Base-by-base conservation (phyloP, 805 yeast genomes). In the Metschnikowia vanudenii region DNA sequence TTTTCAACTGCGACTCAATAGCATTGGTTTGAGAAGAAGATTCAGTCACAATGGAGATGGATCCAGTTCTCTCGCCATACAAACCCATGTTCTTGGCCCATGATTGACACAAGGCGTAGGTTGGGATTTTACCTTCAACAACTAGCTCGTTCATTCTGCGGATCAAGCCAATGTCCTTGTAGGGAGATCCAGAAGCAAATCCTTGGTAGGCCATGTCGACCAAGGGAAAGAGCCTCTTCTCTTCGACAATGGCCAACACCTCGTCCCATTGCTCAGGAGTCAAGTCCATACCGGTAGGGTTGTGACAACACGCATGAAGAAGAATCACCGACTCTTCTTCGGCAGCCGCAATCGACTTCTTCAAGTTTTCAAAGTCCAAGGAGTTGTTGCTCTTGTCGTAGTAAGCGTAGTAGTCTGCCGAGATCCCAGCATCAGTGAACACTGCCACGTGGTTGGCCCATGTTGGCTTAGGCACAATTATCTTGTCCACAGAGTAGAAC, bases 141-240 rank as follows among this genome's bases (percentile, higher is more conserved):
- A 73, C 76, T 62, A 69, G 65, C 50, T 63, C 66, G 63, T 76
- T 76, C 61, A 74, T 67, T 56, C 67, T 68, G 57, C 76, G 63
- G 54, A 79, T 65, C 49, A 75, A 64, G 28, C 67, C 71, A 54
- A 79, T 71, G 65, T 91, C 98, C 60, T 81, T 73, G 63, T 78
- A 81, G 53, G 89, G 79, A 57, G 82, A 79, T 46, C 97, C 97
- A 3, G 95, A 81, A 39, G 95, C 89, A 60, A 92, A 88, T 19
- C 97, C 98, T 70, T 91, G 97, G 74, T 91, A 91, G 2, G 97
- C 97, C 82, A 85, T 82, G 72, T 91, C 98, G 51, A 91, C 80
- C 62, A 92, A 74, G 34, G 96, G 96, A 65, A 86, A 78, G 59
- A 88, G 78, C 37, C 76, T 70, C 63, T 80, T 79, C 40, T 73